Conservation (phyloP, 1,139 yeast genomes). For the Yamadazyma conglobata region DNA sequence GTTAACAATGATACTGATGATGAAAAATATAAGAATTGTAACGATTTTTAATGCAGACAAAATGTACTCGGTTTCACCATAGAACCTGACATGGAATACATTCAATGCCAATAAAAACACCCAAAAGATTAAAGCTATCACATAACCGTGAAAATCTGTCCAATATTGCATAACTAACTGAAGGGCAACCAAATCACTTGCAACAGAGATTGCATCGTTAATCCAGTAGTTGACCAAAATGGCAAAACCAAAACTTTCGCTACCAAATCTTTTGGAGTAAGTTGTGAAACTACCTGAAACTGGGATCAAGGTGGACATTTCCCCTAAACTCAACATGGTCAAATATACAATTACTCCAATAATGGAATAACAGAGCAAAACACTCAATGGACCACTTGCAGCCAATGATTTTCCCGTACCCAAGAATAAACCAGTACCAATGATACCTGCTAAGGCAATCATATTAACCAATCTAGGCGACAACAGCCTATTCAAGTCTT, state of each 20-base stretch:
- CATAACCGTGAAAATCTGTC: conserved; percentile 59
- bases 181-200: conserved; percentile 58
- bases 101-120: conserved; percentile 49
- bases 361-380: conserved; percentile 53
- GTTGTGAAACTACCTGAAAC: conserved; percentile 61
- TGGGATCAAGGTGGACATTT: conserved; percentile 61
- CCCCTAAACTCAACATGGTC: conserved; percentile 63
- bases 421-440: conserved; percentile 66
- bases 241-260: conserved; percentile 62
- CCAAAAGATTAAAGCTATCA: conserved; percentile 59
- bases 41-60: conserved; percentile 37
- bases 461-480: conserved; percentile 54
- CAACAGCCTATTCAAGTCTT: conserved; percentile 40
- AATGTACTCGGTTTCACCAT: conserved; percentile 43
- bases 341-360: conserved; percentile 59
- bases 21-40: conserved; percentile 38
- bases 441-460: conserved; percentile 66
- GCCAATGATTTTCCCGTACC: conserved; percentile 61
- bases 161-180: conserved; percentile 60
- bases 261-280: conserved; percentile 58
- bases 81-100: conserved; percentile 50
- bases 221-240: conserved; percentile 62
- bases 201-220: conserved; percentile 61
- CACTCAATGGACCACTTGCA: conserved; percentile 62
- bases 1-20: conserved; percentile 35